Evolutionary conservation across 2,329 filamentous ascomycete genomes (phyloP).

Genomic region (Fusarium coicis): DNA sequence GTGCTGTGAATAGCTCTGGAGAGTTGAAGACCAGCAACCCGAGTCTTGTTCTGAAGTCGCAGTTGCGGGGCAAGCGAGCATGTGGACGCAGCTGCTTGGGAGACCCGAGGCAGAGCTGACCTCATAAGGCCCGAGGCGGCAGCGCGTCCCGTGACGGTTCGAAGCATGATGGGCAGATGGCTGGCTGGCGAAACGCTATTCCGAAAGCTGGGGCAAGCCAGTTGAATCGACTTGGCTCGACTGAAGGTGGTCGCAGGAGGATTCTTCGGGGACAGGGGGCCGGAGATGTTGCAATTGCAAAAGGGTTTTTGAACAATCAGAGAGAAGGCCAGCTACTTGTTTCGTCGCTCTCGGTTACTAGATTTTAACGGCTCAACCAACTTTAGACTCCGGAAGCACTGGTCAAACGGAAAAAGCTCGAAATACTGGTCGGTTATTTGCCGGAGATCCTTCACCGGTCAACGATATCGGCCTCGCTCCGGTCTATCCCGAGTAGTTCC

Average conservation of each 20-base stretch:
- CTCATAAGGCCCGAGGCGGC: slow-evolving; percentile 41
- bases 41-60: slow-evolving; percentile 34
- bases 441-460: slow-evolving; percentile 16
- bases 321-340: slow-evolving; percentile 23
- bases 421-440: slow-evolving; percentile 34
- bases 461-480: slow-evolving; percentile 22
- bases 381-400: slow-evolving; percentile 7
- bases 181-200: slow-evolving; percentile 30
- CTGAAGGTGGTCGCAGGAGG: slow-evolving; percentile 2
- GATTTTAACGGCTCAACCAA: slow-evolving; percentile 31
- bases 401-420: slow-evolving; percentile 7
- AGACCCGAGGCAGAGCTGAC: slow-evolving; percentile 41
- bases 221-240: slow-evolving; percentile 23
- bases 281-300: slow-evolving; percentile 13
- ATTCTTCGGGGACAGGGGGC: neutral
- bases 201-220: slow-evolving; percentile 20
- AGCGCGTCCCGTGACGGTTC: slow-evolving; percentile 43
- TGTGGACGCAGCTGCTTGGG: slow-evolving; percentile 39
- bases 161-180: slow-evolving; percentile 42
- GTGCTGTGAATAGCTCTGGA: slow-evolving; percentile 56
- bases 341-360: slow-evolving; percentile 23
- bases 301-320: neutral
- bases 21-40: slow-evolving; percentile 32
- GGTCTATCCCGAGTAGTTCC: slow-evolving; percentile 22
- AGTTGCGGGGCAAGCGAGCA: slow-evolving; percentile 42